Conservation (phyloP, 345 rosid genomes). For the Fremontodendron californicum region DNA sequence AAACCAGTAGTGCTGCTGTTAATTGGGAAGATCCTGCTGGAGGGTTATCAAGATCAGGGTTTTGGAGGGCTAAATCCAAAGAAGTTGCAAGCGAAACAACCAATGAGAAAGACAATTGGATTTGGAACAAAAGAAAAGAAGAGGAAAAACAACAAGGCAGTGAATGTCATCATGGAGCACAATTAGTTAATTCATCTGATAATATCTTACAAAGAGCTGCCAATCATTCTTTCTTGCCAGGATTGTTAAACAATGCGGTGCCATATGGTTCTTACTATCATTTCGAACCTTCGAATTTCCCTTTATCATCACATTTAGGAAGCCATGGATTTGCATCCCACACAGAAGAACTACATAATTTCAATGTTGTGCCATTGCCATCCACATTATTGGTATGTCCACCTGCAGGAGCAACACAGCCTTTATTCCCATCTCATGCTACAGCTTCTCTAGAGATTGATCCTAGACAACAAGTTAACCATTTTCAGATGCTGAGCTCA, state of each 20-base stretch:
- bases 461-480: conserved; percentile 44
- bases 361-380: conserved; percentile 47
- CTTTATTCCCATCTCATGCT: conserved; percentile 36
- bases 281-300: conserved; percentile 44
- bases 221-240: background rate
- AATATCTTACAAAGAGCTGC: conserved; percentile 14
- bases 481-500: conserved; percentile 45
- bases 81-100: conserved; percentile 20
- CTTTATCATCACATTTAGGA: conserved; percentile 23
- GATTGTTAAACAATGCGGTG: conserved; percentile 17
- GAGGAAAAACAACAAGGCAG: conserved; percentile 21
- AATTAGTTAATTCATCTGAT: conserved; percentile 23
- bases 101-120: conserved; percentile 27
- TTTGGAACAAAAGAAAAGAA: conserved; percentile 25
- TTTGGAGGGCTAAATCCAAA: conserved; percentile 34
- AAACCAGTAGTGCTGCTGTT: conserved; percentile 22
- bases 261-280: conserved; percentile 32
- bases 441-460: conserved; percentile 30
- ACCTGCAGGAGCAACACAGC: conserved; percentile 39
- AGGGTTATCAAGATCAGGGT: conserved; percentile 26
- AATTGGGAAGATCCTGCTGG: conserved; percentile 28
- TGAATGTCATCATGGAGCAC: conserved; percentile 9
- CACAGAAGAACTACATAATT: conserved; percentile 27
- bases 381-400: conserved; percentile 44
- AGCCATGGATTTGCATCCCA: conserved; percentile 34